Percentiles rank a stretch among this genome's conserved stretches.
Evolutionary conservation across 225 moss, liverwort and hornwort species (phyloP).

Genomic region (Bryoerythrophyllum caledonicum): DNA sequence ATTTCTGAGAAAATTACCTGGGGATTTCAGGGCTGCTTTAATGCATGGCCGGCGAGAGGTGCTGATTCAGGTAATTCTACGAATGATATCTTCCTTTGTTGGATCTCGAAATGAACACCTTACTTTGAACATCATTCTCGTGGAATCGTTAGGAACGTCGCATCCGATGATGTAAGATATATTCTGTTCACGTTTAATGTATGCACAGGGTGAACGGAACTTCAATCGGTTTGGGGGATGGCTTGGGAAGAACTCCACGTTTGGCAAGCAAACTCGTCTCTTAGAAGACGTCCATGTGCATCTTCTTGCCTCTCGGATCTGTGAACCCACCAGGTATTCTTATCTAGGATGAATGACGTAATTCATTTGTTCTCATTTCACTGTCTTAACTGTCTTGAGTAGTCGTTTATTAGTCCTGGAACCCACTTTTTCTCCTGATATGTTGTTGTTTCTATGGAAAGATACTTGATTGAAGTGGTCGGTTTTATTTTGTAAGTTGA

Average conservation of each 20-base stretch:
- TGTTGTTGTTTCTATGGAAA: background rate
- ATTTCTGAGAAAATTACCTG: constrained; percentile 19
- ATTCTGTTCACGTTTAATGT: too few species aligned
- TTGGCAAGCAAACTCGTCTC: constrained; percentile 82
- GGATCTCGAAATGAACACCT: background rate
- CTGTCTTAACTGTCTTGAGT: background rate
- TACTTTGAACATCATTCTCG: background rate
- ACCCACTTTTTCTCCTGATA: background rate
- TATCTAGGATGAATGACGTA: background rate
- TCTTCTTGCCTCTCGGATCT: constrained; percentile 85
- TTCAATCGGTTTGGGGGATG: constrained; percentile 94
- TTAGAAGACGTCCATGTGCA: constrained; percentile 94
- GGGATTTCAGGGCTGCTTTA: constrained; percentile 69
- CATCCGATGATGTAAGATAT: background rate
- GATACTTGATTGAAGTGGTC: background rate
- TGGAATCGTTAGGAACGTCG: background rate
- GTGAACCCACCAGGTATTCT: constrained; percentile 92
- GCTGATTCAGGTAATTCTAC: constrained; percentile 66
- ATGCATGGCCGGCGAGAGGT: constrained; percentile 87
- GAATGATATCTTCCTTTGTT: background rate
- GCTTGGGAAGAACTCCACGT: constrained; percentile 96
- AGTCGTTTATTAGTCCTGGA: background rate
- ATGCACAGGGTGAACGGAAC: constrained; percentile 77
- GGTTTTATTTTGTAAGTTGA: constrained; percentile 13
- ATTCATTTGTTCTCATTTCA: background rate